Conservation (phyloP, 768 basidiomycete species). For the Podaxis sp. region DNA sequence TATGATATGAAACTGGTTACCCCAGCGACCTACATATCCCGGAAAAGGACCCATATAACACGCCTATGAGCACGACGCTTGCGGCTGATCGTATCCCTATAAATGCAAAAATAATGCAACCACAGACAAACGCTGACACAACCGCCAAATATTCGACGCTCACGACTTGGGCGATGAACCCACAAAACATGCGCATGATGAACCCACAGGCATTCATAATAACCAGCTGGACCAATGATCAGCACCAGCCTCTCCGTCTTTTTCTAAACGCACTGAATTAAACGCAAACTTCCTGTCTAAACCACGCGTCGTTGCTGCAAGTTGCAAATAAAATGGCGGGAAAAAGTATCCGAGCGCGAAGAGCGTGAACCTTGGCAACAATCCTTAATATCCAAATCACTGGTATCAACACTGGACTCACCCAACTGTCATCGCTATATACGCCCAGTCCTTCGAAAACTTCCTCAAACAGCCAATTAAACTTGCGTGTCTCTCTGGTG, state of each 20-base stretch:
- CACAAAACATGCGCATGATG: not conserved
- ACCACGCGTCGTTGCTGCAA: conserved; percentile 33
- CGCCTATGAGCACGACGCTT: conserved; percentile 29
- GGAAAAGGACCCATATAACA: conserved; percentile 41
- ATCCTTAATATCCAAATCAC: conserved; percentile 17
- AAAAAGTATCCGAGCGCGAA: conserved; percentile 28
- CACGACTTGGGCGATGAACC: not conserved
- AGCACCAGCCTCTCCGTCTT: not conserved
- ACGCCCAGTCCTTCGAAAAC: conserved; percentile 19
- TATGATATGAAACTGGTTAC: not conserved
- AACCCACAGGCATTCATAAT: conserved; percentile 2
- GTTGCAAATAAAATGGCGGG: conserved; percentile 40
- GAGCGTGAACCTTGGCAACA: conserved; percentile 5
- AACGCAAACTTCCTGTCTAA: conserved; percentile 29
- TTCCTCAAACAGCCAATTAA: conserved; percentile 13
- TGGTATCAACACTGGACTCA: conserved; percentile 25
- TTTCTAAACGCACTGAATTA: conserved; percentile 23
- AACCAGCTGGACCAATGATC: conserved; percentile 2
- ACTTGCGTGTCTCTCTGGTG: conserved; percentile 26
- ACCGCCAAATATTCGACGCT: conserved; percentile 18
- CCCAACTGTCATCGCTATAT: conserved; percentile 18
- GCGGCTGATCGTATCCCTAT: conserved; percentile 26
- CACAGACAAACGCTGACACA: conserved; percentile 32
- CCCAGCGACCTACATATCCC: conserved; percentile 19
- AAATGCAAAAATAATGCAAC: conserved; percentile 33